Evolutionary conservation across 257 asterid species (phyloP).

Genomic region (Solanum virginianum): DNA sequence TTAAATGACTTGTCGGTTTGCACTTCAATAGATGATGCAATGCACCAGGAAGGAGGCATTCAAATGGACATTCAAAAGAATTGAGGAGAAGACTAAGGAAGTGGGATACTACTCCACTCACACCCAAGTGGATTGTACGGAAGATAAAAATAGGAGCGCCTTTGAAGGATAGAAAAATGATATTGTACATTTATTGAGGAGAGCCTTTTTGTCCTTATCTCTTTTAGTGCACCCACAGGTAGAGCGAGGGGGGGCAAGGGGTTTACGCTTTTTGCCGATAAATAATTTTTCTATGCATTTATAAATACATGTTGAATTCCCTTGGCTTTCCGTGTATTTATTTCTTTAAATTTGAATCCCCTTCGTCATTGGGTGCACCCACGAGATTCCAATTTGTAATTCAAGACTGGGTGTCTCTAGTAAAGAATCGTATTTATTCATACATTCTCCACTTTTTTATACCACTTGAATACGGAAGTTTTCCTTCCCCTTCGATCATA

Average conservation of each 20-base stretch:
- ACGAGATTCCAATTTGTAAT: neutral
- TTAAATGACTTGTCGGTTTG: neutral
- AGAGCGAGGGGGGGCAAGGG: neutral
- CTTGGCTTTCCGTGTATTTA: neutral
- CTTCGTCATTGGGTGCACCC: neutral
- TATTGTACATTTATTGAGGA: neutral
- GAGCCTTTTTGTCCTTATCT: neutral
- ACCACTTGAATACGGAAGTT: neutral
- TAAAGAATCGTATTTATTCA: neutral
- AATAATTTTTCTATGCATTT: neutral
- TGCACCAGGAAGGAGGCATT: neutral
- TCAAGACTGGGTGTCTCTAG: neutral
- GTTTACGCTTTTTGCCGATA: neutral
- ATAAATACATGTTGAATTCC: neutral
- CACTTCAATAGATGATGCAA: neutral
- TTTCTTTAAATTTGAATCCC: neutral
- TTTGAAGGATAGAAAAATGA: neutral
- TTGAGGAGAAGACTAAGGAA: neutral
- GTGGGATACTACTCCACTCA: neutral
- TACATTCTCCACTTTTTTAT: neutral
- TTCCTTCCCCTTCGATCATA: neutral
- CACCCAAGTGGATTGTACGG: neutral
- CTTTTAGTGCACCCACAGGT: neutral
- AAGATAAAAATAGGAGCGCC: neutral
- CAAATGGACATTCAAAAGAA: neutral